Base-by-base conservation (phyloP, 1,139 yeast species). In the Hemisphaericaspora xylofermentans region DNA sequence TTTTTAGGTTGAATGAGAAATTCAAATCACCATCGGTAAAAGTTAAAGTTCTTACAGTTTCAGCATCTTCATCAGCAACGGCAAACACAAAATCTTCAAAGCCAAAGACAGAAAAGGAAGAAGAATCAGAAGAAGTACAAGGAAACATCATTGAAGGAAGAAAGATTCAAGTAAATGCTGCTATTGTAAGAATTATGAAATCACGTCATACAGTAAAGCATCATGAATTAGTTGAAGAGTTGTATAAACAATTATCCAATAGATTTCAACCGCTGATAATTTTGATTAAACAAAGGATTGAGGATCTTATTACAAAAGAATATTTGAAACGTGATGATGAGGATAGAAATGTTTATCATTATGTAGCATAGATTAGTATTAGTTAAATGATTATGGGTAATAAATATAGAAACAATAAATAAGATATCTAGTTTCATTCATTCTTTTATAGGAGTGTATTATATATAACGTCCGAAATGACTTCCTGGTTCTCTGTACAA, bases 101-200 rank as follows among this genome's bases (percentile, higher is more conserved):
- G 61, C 43, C 33, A 62, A 34, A 71, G 59, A 56, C 38, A 72
- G 80, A 48, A 50, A 64, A 60, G 46, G 61, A 69, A 25, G 68
- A 63, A 36, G 76, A 69, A 41, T 46, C 51, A 1, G 66, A 64
- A 33, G 76, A 72, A 40, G 64, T 68, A 2, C 61, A 61, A 41
- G 47, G 52, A 2, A 58, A 59, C 33, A 68, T 70, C 19, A 43
- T 57, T 33, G 71, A 70, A 41, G 80, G 79, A 17, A 61, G 81
- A 38, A 67, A 79, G 48, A 72, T 75, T 43, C 88, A 84, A 53
- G 73, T 87, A 3, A 94, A 88, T 54, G 97, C 98, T 0, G 95
- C 96, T 0, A 78, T 91, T 43, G 96, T 91, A 2, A 74, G 98
- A 41, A 79, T 85, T 9, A 84, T 93, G 93, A 93, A 93, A 59